A percentile compares a stretch with the other conserved stretches of the same genome.
These are phyloP conservation scores for Protomyces arabidopsidicola DNA, from an alignment of 1,139 yeast genomes.

Conservation along the genomic window DNA sequence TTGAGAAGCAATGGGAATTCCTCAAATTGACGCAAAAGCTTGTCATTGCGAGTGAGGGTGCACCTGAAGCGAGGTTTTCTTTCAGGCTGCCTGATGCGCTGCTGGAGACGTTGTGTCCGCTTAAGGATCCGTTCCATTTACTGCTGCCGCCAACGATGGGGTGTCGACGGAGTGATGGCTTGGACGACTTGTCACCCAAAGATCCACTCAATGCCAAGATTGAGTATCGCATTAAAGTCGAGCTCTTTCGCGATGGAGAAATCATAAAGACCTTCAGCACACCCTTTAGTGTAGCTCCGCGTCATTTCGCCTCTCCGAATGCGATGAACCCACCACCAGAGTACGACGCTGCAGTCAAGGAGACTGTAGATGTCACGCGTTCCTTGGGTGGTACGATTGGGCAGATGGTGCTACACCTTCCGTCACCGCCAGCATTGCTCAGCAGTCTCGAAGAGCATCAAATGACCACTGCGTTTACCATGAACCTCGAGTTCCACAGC, in stretches of 20 bases:
- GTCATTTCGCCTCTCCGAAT: constrained; percentile 20
- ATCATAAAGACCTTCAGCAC: constrained; percentile 2
- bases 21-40: constrained; percentile 14
- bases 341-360: constrained; percentile 14
- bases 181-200: constrained; percentile 23
- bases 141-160: constrained; percentile 24
- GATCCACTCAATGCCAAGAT: constrained; percentile 22
- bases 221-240: constrained; percentile 19
- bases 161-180: constrained; percentile 9
- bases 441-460: constrained; percentile 25
- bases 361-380: constrained; percentile 16
- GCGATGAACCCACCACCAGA: constrained; percentile 24
- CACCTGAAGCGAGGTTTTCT: background rate
- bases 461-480: constrained; percentile 9
- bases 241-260: constrained; percentile 1
- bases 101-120: constrained; percentile 19
- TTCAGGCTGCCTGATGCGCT: constrained; percentile 23
- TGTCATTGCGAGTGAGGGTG: background rate
- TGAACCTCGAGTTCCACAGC: constrained; percentile 20
- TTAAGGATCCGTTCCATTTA: constrained; percentile 9
- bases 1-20: constrained; percentile 22
- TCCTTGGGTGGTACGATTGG: constrained; percentile 18
- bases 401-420: background rate
- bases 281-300: constrained; percentile 22
- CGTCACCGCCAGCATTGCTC: constrained; percentile 18